Evolutionary conservation across 2,329 filamentous ascomycete genomes (phyloP).

Genomic region (Hypoxylon sp.): DNA sequence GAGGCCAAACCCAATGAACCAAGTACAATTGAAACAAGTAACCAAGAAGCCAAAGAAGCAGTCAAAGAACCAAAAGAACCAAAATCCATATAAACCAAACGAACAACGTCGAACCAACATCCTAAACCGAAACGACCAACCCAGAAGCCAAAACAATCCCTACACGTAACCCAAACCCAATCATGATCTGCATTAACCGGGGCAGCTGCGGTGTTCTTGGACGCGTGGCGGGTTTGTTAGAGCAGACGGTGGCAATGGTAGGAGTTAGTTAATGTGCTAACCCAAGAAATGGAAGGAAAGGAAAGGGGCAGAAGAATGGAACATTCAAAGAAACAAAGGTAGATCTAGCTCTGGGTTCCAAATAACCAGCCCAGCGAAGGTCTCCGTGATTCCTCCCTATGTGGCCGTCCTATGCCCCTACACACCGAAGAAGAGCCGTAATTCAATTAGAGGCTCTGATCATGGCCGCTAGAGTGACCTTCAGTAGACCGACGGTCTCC

Average conservation of each 20-base stretch:
- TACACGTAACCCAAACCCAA: slow-evolving; percentile 2
- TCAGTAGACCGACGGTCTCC: slow-evolving; percentile 20
- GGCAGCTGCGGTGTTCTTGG: slow-evolving; percentile 35
- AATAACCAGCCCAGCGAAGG: not conserved
- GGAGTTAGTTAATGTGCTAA: too few relatives aligned
- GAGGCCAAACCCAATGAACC: too few relatives aligned
- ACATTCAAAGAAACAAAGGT: not conserved
- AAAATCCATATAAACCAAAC: not conserved
- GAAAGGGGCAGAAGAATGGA: not conserved
- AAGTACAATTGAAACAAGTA: not conserved
- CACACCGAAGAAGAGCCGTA: slow-evolving; percentile 15
- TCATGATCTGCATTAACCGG: slow-evolving; percentile 16
- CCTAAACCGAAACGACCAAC: slow-evolving; percentile 6
- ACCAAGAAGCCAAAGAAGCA: not conserved
- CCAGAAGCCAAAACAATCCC: not conserved
- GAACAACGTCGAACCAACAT: not conserved
- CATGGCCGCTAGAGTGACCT: slow-evolving; percentile 15
- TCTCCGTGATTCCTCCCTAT: not conserved
- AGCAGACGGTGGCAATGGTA: not conserved
- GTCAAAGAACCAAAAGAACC: too few relatives aligned
- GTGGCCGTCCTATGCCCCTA: not conserved
- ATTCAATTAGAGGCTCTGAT: slow-evolving; percentile 6
- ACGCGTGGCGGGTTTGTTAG: too few relatives aligned
- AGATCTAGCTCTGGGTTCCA: slow-evolving; percentile 34
- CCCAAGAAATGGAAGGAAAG: not conserved